A percentile compares a stretch with the other conserved stretches of the same genome.
These are phyloP conservation scores for Berkeleyomyces basicola DNA, from an alignment of 2,329 filamentous ascomycete genomes.

Conservation along the genomic window DNA sequence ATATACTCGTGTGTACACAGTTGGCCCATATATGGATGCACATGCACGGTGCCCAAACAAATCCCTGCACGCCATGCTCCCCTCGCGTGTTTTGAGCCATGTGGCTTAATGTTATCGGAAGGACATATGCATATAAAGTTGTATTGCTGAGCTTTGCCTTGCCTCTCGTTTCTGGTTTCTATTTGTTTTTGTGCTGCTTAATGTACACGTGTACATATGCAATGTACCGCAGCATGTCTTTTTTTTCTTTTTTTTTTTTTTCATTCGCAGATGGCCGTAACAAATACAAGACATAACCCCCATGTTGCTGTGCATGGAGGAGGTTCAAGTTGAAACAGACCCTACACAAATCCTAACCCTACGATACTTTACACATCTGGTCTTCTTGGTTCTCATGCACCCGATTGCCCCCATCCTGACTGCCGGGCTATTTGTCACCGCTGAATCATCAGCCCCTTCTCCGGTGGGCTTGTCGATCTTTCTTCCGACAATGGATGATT, in stretches of 20 bases:
- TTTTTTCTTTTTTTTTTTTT: background rate
- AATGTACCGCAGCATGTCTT: background rate
- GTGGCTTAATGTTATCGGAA: background rate
- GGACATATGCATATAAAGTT: constrained; percentile 1
- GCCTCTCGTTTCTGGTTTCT: background rate
- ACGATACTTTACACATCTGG: background rate
- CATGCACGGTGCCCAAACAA: background rate
- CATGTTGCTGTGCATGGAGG: too few species aligned
- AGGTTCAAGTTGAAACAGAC: too few species aligned
- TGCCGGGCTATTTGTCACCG: background rate
- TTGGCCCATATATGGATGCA: background rate
- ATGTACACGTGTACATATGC: constrained; percentile 4
- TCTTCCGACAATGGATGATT: background rate
- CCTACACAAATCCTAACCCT: background rate
- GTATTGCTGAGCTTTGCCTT: background rate
- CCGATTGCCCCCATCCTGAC: too few species aligned
- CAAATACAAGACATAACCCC: too few species aligned
- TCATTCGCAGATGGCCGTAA: background rate
- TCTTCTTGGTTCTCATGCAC: background rate
- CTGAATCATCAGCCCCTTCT: background rate
- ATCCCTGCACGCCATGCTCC: background rate
- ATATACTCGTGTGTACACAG: background rate
- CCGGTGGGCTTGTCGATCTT: background rate
- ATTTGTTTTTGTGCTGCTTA: background rate
- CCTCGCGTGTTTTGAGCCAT: background rate